phyloP scores from a whole-genome alignment of 2,329 filamentous ascomycete species.

The Ceratocystis alfenasii region DNA sequence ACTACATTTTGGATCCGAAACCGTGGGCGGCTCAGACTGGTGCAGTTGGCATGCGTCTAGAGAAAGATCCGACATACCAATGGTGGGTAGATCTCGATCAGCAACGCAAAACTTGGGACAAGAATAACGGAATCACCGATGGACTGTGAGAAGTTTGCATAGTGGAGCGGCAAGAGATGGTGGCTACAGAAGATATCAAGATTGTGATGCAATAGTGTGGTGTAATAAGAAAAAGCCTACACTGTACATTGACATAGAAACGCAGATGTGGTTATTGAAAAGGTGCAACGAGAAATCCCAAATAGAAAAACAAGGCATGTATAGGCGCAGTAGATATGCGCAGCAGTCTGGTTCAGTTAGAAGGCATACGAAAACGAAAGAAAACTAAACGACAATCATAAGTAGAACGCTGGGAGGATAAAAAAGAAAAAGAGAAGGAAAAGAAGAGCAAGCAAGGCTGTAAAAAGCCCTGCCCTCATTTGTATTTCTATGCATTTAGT shows the following conservation, averaged over 20 bases:
- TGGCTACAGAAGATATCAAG: background rate
- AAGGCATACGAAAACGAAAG: background rate
- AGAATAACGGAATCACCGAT: constrained; percentile 29
- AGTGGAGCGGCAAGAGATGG: too few species aligned
- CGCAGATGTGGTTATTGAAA: constrained; percentile 2
- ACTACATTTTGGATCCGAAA: constrained; percentile 50
- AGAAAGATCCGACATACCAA: constrained; percentile 38
- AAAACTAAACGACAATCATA: background rate
- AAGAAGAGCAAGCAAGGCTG: background rate
- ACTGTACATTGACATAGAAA: background rate
- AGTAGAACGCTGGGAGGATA: background rate
- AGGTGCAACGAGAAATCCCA: background rate
- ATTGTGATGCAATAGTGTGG: too few species aligned
- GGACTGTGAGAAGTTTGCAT: background rate
- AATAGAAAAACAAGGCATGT: constrained; percentile 3
- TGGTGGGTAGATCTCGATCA: constrained; percentile 46
- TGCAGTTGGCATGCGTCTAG: constrained; percentile 34
- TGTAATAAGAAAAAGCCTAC: background rate
- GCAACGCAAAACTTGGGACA: constrained; percentile 35
- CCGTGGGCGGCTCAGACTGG: constrained; percentile 46
- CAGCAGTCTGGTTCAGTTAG: constrained; percentile 17
- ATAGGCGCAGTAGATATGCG: background rate
- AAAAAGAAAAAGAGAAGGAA: background rate
- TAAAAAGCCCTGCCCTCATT: constrained; percentile 15
- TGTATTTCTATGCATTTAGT: constrained; percentile 36